Base-by-base conservation (phyloP, 495 filamentous ascomycete genomes). In the Durotheca rogersii region DNA sequence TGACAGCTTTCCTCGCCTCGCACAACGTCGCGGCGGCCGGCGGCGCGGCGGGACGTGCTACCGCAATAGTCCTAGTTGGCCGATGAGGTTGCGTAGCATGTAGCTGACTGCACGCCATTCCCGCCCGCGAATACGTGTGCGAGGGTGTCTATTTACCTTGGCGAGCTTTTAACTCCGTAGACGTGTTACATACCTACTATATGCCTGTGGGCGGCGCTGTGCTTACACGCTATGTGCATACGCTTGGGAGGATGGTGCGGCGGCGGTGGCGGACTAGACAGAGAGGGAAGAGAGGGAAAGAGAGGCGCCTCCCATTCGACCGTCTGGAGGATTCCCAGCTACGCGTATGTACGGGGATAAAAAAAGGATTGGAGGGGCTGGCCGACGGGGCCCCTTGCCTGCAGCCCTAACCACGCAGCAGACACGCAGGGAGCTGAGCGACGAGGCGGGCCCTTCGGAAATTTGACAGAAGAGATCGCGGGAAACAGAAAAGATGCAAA, bases 321-420 rank as follows among this genome's bases (percentile, higher is more conserved):
- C 16, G 18, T 36, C 10, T 17, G 33, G 23, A 36, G 52, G 46
- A 45, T 46, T 56, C 16, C 27, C n/a, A n/a, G 12, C 25, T 30
- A 41, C n/a, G n/a, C n/a, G n/a, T n/a, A n/a, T n/a, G n/a, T n/a
- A n/a, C n/a, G n/a, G n/a, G n/a, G n/a, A n/a, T n/a, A n/a, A n/a
- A n/a, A n/a, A 31, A 36, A 45, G 53, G 46, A 56, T 51, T 41
- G 40, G 29, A 46, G 49, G 41, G n/a, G n/a, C n/a, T n/a, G n/a
- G 33, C 45, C 41, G 41, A 42, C 17, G 27, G 30, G 43, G n/a
- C n/a, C n/a, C n/a, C n/a, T n/a, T n/a, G n/a, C 38, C 33, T 54
- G 51, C 43, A 39, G 39, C 38, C 54, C 46, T 39, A 42, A 30
- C 41, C 6, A 12, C 9, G 4, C n/a, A n/a, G n/a, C n/a, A n/a